Conservation (phyloP, 2,329 filamentous ascomycete species). For the Exophiala aquamarina region DNA sequence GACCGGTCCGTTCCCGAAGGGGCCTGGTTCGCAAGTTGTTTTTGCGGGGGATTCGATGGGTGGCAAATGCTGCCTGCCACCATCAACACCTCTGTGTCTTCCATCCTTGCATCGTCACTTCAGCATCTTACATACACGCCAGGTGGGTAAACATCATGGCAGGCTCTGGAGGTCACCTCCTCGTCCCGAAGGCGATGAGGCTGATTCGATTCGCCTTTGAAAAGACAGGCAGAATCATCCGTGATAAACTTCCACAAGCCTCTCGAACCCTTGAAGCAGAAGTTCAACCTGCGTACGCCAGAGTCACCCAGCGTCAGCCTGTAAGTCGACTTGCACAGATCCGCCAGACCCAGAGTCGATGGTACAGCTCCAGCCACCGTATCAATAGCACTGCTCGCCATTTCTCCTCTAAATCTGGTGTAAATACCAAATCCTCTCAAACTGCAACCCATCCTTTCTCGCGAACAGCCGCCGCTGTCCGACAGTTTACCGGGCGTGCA, state of each 20-base stretch:
- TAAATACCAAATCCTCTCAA: constrained; percentile 47
- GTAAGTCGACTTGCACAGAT: constrained; percentile 62
- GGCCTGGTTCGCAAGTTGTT: no score
- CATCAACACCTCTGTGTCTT: no score
- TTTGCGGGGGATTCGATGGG: no score
- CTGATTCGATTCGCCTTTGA: constrained; percentile 48
- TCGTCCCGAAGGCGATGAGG: constrained; percentile 51
- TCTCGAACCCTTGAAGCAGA: constrained; percentile 29
- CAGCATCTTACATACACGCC: constrained; percentile 13
- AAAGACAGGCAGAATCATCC: constrained; percentile 46
- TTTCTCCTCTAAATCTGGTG: constrained; percentile 50
- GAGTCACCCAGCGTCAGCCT: constrained; percentile 55
- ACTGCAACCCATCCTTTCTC: constrained; percentile 55
- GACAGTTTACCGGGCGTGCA: constrained; percentile 68
- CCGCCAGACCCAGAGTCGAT: constrained; percentile 63
- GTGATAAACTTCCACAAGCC: constrained; percentile 43
- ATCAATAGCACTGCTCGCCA: constrained; percentile 46
- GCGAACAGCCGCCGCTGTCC: constrained; percentile 55
- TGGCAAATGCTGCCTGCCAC: no score
- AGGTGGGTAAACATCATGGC: constrained; percentile 41
- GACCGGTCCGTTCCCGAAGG: no score
- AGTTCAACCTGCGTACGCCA: constrained; percentile 59
- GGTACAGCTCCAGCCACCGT: constrained; percentile 58
- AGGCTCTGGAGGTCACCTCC: constrained; percentile 49
- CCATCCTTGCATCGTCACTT: no score